Base-by-base conservation (phyloP, 495 filamentous ascomycete species). In the Polyplosphaeria fusca region DNA sequence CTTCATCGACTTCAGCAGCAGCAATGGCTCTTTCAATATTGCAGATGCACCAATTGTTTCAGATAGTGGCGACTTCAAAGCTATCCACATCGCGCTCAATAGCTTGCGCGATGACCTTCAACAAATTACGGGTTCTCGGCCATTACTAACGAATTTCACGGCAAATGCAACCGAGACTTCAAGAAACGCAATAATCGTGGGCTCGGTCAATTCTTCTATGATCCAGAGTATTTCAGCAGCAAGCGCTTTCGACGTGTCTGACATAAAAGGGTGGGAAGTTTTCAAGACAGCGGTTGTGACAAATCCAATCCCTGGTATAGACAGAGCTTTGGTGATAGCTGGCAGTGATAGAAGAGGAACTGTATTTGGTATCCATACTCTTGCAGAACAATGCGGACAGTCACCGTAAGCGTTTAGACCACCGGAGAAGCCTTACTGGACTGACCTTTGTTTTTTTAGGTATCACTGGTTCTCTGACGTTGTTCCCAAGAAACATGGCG, bases 401-500 rank as follows among this genome's bases (percentile, higher is more conserved):
- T 61, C 58, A 11, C 58, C 52, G 35, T 61, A 46, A 26, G 25
- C 2, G 14, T 2, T 5, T 9, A 35, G 9, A 9, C 30, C 7
- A 35, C n/a, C n/a, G n/a, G n/a, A n/a, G n/a, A n/a, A n/a, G n/a
- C n/a, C n/a, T 35, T 35, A 9, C 30, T 13, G 2, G 27, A 5
- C 16, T 4, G 16, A 46, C 25, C 40, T 5, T 13, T 19, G 5
- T 19, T 2, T 2, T 7, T 24, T 2, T 2, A 55, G 51, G 7
- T 55, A 47, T 13, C 50, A 61, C 25, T 61, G 52, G 51, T 61
- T 52, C 39, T 42, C 58, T 4, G 58, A 61, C 47, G 45, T 61
- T 1, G 42, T 44, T 13, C 3, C 58, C 1, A 46, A 61, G 39
- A 55, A 42, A 18, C 51, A 61, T n/a, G 26, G 23, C 5, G 39